Evolutionary conservation across 208 protist species (phyloP).

Genomic region (Trypanosoma melophagium): DNA sequence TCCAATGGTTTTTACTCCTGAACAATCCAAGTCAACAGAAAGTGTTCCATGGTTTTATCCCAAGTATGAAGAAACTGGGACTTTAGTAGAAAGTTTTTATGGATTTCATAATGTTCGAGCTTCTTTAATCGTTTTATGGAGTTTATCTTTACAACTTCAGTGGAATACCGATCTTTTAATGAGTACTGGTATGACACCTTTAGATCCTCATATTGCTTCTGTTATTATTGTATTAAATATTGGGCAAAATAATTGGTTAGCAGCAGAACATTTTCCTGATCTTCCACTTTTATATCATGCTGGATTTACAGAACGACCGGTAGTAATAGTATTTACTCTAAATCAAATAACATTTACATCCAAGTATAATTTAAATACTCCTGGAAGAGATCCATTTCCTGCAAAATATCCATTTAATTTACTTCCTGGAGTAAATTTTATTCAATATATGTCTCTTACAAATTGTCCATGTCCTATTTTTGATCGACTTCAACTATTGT

Average conservation of each 20-base stretch:
- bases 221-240: slow-evolving; percentile 60
- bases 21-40: slow-evolving; percentile 36
- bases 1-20: slow-evolving; percentile 41
- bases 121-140: slow-evolving; percentile 71
- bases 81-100: slow-evolving; percentile 49
- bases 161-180: slow-evolving; percentile 38
- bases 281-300: slow-evolving; percentile 57
- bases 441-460: slow-evolving; percentile 46
- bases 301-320: slow-evolving; percentile 35
- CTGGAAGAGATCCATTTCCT: slow-evolving; percentile 37
- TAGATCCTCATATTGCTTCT: slow-evolving; percentile 76
- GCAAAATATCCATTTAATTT: slow-evolving; percentile 53
- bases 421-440: slow-evolving; percentile 74
- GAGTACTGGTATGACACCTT: slow-evolving; percentile 27
- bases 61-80: slow-evolving; percentile 42
- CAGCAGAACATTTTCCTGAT: slow-evolving; percentile 49
- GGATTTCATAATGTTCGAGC: slow-evolving; percentile 46
- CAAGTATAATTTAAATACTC: slow-evolving; percentile 49
- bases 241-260: slow-evolving; percentile 42
- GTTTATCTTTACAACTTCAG: slow-evolving; percentile 68
- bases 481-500: slow-evolving; percentile 46
- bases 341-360: slow-evolving; percentile 74
- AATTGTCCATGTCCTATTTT: slow-evolving; percentile 60
- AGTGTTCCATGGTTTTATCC: slow-evolving; percentile 77
- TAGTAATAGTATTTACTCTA: slow-evolving; percentile 61